Evolutionary conservation across 352 stramenopile genomes (phyloP).

Genomic region (Phytophthora capsici): DNA sequence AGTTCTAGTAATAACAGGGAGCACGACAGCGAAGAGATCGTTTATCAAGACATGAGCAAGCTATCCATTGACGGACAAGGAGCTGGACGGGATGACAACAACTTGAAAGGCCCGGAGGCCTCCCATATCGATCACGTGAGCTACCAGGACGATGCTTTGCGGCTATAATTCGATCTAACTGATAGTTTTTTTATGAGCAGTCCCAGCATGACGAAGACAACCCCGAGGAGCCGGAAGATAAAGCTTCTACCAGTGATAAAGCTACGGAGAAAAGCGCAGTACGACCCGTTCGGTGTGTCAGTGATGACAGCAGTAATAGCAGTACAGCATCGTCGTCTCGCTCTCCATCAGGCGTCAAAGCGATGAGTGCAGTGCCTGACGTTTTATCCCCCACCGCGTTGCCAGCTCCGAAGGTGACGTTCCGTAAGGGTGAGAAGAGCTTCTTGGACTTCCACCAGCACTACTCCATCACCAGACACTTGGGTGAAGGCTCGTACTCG

Average conservation of each 20-base stretch:
- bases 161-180: background rate
- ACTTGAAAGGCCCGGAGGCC: slow-evolving; percentile 13
- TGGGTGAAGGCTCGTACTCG: slow-evolving; percentile 90
- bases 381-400: slow-evolving; percentile 4
- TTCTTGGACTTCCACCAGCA: slow-evolving; percentile 87
- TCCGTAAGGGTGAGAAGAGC: slow-evolving; percentile 80
- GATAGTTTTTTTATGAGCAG: slow-evolving; percentile 11
- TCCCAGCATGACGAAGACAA: slow-evolving; percentile 7
- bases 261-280: slow-evolving; percentile 9
- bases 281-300: slow-evolving; percentile 9
- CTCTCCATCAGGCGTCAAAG: slow-evolving; percentile 4
- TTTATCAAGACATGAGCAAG: slow-evolving; percentile 22
- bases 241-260: slow-evolving; percentile 6
- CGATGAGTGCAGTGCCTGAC: background rate
- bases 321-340: slow-evolving; percentile 21
- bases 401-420: slow-evolving; percentile 43
- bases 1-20: slow-evolving; percentile 32
- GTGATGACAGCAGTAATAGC: slow-evolving; percentile 24
- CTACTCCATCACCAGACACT: slow-evolving; percentile 79
- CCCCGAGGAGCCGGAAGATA: slow-evolving; percentile 32
- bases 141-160: background rate
- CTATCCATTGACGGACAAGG: slow-evolving; percentile 11
- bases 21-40: slow-evolving; percentile 11
- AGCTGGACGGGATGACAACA: slow-evolving; percentile 27
- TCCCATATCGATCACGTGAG: slow-evolving; percentile 19